Conservation (phyloP, 768 basidiomycete species). For the Amanita rimosa region DNA sequence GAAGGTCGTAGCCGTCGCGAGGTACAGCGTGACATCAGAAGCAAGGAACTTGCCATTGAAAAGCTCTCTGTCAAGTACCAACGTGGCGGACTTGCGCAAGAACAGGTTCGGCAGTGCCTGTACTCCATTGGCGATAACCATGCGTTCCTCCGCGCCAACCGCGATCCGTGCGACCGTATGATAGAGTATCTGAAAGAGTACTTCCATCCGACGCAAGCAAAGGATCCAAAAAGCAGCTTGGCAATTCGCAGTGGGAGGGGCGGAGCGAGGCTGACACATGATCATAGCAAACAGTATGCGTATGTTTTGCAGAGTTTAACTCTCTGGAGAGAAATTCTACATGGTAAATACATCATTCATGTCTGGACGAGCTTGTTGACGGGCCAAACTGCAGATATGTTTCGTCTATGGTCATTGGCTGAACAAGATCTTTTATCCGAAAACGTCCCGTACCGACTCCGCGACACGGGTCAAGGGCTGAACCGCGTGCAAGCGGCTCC, state of each 20-base stretch:
- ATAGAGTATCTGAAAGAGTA: constrained; percentile 63
- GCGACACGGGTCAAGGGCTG: constrained; percentile 85
- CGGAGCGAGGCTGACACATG: constrained; percentile 74
- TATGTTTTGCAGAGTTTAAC: constrained; percentile 83
- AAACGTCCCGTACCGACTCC: constrained; percentile 61
- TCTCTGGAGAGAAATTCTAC: constrained; percentile 77
- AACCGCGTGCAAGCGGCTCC: constrained; percentile 83
- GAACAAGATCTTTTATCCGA: constrained; percentile 78
- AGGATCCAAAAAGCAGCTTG: constrained; percentile 53
- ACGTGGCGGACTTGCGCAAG: constrained; percentile 45
- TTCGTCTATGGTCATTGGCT: constrained; percentile 73
- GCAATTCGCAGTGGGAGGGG: constrained; percentile 75
- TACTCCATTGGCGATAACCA: constrained; percentile 90
- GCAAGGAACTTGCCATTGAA: constrained; percentile 80
- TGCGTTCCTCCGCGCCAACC: constrained; percentile 76
- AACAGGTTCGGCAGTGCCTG: constrained; percentile 63
- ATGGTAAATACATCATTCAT: constrained; percentile 36
- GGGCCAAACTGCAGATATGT: constrained; percentile 51
- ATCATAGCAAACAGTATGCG: constrained; percentile 76
- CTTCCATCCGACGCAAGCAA: constrained; percentile 65
- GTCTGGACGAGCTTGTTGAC: background rate
- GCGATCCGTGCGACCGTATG: constrained; percentile 84
- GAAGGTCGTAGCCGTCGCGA: constrained; percentile 64
- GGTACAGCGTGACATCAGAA: constrained; percentile 76
- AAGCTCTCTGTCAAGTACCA: constrained; percentile 54